Evolutionary conservation across 2,329 filamentous ascomycete genomes (phyloP), one percentile per base, ranked within the genome.

Genomic region (Calcarisporium arbuscula): DNA sequence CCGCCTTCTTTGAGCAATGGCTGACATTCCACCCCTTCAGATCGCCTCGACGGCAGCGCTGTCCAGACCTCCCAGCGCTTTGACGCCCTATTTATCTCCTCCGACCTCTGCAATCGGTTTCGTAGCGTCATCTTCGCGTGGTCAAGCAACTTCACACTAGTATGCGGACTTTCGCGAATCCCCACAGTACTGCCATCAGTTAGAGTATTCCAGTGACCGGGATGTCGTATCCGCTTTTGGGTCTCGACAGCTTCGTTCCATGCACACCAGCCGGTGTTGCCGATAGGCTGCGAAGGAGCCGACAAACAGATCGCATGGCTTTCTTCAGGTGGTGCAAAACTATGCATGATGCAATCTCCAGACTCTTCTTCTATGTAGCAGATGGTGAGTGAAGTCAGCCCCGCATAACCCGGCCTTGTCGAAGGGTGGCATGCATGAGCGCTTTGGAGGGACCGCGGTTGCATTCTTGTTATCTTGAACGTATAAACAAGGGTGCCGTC

Each of bases 201-300:
- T 6, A 84, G 62, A 2, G 74, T 62, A 40, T 80, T 74, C 82
- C 82, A 87, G 0, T 61, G 53, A 0, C 82, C 82, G 0, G 80
- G 79, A 23, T 80, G 71, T n/a, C 66, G 56, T 7, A 86, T 65
- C 8, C 62, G 66, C 30, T 72, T 68, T 25, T 61, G 68, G 4
- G 65, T 56, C 44, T 77, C 69, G 12, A 61, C 67, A 2, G 72
- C 68, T 16, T 69, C 65, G 6, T 56, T 50, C 73, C 72, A 78
- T 2, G 62, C 52, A 41, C 67, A 74, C 40, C 65, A 72, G 6
- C 60, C 63, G 22, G 62, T 61, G 28, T 38, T 68, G 63, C 28
- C 67, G n/a, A n/a, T n/a, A n/a, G n/a, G n/a, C n/a, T n/a, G n/a
- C n/a, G n/a, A n/a, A n/a, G n/a, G n/a, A n/a, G n/a, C n/a, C n/a